Evolutionary conservation across 1,284 basidiomycete species (phyloP), one percentile per base, ranked within the genome.

Genomic region (Tausonia pullulans): DNA sequence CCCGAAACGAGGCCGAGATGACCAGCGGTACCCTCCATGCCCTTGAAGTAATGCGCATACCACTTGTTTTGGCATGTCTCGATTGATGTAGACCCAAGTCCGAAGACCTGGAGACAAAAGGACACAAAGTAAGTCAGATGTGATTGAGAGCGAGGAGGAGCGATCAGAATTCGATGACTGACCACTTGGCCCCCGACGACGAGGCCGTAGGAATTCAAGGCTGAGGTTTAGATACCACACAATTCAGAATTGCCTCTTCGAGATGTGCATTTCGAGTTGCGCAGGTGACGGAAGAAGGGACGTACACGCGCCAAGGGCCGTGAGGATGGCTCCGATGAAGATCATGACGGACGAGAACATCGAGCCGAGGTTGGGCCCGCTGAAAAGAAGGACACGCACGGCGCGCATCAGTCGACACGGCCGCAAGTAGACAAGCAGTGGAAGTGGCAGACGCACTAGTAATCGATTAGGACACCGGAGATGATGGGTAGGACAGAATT

Each of bases 401-500:
- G 69, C 64, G 2, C 69, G 14, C 13, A 51, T 11, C 51, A 13
- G 13, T 43, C 61, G 53, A 52, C 51, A 14, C 9, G 16, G 49
- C n/a, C 45, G 46, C 50, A 39, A 39, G 11, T 10, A 13, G 8
- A n/a, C 44, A 39, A 56, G 14, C 5, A 7, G 9, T 40, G 14
- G 13, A 14, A 10, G 44, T 4, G 27, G 27, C 27, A 27, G 27
- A 27, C 27, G 27, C 27, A 27, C 27, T 74, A 77, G 63, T 76
- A 76, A 69, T 79, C 78, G 69, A 79, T 77, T 11, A 73, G 69
- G 49, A 77, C 70, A 49, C 78, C 79, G 3, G 75, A 74, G 14
- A 80, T 72, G 61, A 79, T 72, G 3, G 79, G 79, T 5, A 79
- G 60, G 43, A 71, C 55, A 0, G 70, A 66, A 61, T 71, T 71